Evolutionary conservation across 345 rosid species (phyloP).

Genomic region (Laguncularia racemosa): DNA sequence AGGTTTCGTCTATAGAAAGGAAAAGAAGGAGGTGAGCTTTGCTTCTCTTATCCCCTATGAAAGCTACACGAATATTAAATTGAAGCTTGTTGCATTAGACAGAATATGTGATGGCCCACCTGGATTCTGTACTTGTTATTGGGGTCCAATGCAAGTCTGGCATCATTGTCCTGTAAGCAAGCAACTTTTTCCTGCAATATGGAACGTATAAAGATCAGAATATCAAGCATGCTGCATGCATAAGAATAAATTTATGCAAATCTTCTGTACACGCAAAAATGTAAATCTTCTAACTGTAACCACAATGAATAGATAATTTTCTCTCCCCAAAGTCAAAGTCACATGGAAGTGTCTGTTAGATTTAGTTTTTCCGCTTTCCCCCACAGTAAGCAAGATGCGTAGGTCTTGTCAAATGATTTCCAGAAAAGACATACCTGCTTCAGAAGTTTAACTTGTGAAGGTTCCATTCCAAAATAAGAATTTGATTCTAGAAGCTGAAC

Average conservation of each 20-base stretch:
- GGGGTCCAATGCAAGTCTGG: slow-evolving; percentile 78
- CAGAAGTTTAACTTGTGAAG: slow-evolving; percentile 75
- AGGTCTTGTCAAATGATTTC: not conserved
- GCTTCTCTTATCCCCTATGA: too few species aligned
- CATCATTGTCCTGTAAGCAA: slow-evolving; percentile 91
- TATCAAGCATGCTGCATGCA: not conserved
- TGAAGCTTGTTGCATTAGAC: too few species aligned
- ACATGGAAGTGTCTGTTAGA: too few species aligned
- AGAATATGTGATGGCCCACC: slow-evolving; percentile 28
- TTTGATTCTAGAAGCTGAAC: slow-evolving; percentile 57
- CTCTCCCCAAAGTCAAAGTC: too few species aligned
- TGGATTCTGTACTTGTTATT: slow-evolving; percentile 75
- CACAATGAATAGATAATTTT: too few species aligned
- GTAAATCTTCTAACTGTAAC: too few species aligned
- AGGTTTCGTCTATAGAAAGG: slow-evolving; percentile 66
- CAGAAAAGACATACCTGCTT: slow-evolving; percentile 56
- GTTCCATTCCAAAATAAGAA: slow-evolving; percentile 85
- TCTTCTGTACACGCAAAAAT: not conserved
- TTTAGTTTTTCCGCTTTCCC: too few species aligned
- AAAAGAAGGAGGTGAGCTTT: slow-evolving; percentile 2
- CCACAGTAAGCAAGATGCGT: too few species aligned
- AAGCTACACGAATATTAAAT: too few species aligned
- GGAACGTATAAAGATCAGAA: not conserved
- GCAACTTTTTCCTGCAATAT: slow-evolving; percentile 88
- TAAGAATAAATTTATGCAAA: not conserved